phyloP scores from a whole-genome alignment of 2,329 filamentous ascomycete genomes.

The Paecilomyces dactylethromorphus region DNA sequence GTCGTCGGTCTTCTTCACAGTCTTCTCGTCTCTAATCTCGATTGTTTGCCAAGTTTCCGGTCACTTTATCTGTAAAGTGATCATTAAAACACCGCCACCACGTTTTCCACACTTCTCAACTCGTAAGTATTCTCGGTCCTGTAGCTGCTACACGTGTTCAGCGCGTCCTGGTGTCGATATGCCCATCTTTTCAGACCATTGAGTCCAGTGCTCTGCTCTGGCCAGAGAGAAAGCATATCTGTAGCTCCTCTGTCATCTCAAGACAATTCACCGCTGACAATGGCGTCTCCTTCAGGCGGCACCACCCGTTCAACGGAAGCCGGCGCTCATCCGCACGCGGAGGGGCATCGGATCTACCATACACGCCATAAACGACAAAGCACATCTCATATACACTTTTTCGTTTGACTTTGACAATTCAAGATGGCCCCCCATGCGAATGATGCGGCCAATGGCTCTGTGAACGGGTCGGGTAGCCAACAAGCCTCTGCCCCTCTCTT shows the following conservation, averaged over 20 bases:
- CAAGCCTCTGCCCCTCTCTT: conserved; percentile 55
- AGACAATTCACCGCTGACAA: conserved; percentile 5
- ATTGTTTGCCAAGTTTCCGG: conserved; percentile 26
- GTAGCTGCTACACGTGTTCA: background rate
- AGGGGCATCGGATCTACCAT: conserved; percentile 61
- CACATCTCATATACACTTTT: conserved; percentile 4
- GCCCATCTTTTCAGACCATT: conserved; percentile 5
- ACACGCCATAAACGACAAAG: conserved; percentile 36
- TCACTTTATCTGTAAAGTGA: conserved; percentile 53
- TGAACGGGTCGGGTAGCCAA: conserved; percentile 45
- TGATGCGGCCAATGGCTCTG: conserved; percentile 44
- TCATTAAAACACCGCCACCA: conserved; percentile 67
- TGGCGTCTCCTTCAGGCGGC: conserved; percentile 53
- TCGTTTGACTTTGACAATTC: conserved; percentile 12
- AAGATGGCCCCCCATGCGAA: conserved; percentile 93
- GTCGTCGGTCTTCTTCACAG: conserved; percentile 10
- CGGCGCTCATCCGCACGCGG: conserved; percentile 86
- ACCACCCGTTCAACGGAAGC: conserved; percentile 88
- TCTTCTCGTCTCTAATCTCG: conserved; percentile 17
- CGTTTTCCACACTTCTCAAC: conserved; percentile 98
- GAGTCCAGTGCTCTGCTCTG: background rate
- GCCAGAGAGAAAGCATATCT: background rate
- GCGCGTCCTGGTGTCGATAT: background rate
- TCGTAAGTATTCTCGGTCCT: conserved; percentile 58
- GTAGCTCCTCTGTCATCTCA: background rate